These are phyloP conservation scores for Plantago rigida DNA, from an alignment of 305 asterid species.

Conservation along the genomic window DNA sequence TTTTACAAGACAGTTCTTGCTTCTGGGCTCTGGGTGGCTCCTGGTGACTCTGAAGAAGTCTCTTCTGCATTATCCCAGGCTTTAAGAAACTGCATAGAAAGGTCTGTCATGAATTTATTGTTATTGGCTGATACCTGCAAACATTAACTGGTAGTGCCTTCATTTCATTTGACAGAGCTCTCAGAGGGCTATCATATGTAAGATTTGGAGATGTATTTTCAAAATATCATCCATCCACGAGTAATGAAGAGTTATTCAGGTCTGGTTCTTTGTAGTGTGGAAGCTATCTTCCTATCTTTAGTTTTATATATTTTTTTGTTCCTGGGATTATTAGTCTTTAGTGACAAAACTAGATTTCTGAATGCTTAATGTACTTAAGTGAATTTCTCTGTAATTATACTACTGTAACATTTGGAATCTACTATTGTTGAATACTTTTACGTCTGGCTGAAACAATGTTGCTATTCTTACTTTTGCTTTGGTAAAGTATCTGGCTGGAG, in stretches of 20 bases:
- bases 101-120: slow-evolving; percentile 37
- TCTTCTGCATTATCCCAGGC: slow-evolving; percentile 91
- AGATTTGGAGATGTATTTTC: slow-evolving; percentile 92
- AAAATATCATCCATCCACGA: slow-evolving; percentile 71
- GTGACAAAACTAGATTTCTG: background rate
- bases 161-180: slow-evolving; percentile 55
- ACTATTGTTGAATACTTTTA: background rate
- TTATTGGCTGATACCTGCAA: slow-evolving; percentile 25
- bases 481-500: too few species aligned
- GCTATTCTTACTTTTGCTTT: too few species aligned
- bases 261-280: slow-evolving; percentile 25
- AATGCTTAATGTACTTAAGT: background rate
- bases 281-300: background rate
- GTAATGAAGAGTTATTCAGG: slow-evolving; percentile 85
- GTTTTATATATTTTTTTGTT: too few species aligned
- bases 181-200: slow-evolving; percentile 70
- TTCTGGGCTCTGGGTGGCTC: slow-evolving; percentile 97
- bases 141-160: slow-evolving; percentile 28
- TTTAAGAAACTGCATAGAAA: slow-evolving; percentile 76
- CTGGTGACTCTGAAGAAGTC: slow-evolving; percentile 98
- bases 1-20: slow-evolving; percentile 56
- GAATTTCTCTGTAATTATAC: background rate
- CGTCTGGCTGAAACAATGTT: too few species aligned
- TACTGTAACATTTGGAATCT: background rate
- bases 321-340: slow-evolving; percentile 2